Percentiles rank a stretch among this genome's conserved stretches.
phyloP scores from a whole-genome alignment of 164 flowering plant species.

The grape (Vitis vinifera) region DNA sequence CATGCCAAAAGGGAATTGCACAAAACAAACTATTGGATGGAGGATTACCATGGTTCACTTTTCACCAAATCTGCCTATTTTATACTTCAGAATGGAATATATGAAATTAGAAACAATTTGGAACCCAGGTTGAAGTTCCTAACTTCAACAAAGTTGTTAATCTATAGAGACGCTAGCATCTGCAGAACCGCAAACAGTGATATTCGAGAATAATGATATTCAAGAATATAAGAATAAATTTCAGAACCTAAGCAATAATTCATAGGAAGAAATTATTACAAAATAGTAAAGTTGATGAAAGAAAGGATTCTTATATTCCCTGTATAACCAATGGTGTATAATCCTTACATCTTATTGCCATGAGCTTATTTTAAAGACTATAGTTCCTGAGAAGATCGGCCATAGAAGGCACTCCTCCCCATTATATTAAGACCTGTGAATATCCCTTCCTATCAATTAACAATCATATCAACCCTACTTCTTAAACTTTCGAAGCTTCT shows the following conservation, averaged over 20 bases:
- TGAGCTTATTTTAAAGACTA: slow-evolving; percentile 28
- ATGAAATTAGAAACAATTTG: no score
- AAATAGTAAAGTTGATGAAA: slow-evolving; percentile 9
- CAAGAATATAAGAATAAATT: not conserved
- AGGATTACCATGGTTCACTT: no score
- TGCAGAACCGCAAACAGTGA: not conserved
- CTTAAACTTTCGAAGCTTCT: slow-evolving; percentile 64
- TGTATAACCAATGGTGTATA: slow-evolving; percentile 26
- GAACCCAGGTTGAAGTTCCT: no score
- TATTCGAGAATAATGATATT: not conserved
- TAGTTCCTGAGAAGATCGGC: slow-evolving; percentile 4
- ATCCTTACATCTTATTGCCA: slow-evolving; percentile 27
- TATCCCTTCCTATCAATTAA: slow-evolving; percentile 2
- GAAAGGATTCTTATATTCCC: slow-evolving; percentile 26
- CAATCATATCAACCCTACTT: slow-evolving; percentile 34
- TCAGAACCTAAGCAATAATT: not conserved
- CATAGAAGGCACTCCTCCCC: slow-evolving; percentile 11
- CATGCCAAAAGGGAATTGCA: no score
- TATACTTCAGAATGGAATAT: no score
- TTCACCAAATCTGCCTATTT: no score
- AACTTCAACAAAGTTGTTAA: no score
- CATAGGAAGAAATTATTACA: slow-evolving; percentile 1
- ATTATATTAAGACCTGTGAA: not conserved
- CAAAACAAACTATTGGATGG: no score
- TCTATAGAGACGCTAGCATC: no score